Base-by-base conservation (phyloP, 805 yeast species). In the Pachysolen tannophilus region DNA sequence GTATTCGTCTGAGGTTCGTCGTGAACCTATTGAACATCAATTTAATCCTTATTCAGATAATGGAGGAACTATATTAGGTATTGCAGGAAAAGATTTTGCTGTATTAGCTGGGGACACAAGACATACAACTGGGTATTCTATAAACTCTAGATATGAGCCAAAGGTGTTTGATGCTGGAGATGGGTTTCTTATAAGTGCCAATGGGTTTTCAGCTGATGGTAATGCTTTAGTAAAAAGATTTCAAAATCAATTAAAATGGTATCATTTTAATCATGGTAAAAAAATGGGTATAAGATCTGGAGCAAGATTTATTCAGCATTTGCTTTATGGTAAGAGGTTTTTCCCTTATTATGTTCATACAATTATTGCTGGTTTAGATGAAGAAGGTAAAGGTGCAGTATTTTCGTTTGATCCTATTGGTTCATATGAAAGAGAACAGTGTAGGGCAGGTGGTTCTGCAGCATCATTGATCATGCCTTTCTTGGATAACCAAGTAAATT, bases 81-180 rank as follows among this genome's bases (percentile, higher is more conserved):
- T 92, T 60, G 97, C 98, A 2, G 98, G 98, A 33, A 84, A 86
- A 56, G 97, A 92, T 60, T 92, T 87, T 52, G 96, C 95, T 14
- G 92, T 92, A 24, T 68, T 92, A 42, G 98, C 98, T 1, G 97
- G 97, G 30, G 98, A 92, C 58, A 92, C 98, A n/a, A 81, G 98
- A 67, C 94, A 83, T 52, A 85, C 95, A 5, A 79, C 82, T 14
- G 98, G 97, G 16, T 92, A 87, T 62, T 78, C 84, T 43, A 92
- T 92, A 58, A 87, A 92, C 57, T 79, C 97, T 8, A 78, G 98
- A 53, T 79, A 82, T 57, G 92, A 85, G 57, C 92, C 95, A 28
- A 88, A 86, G 58, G 83, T 92, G 37, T 81, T 84, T 50, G 75
- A 80, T 46, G 82, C 85, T 40, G 97, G 97, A 33, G 97, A 90